These are phyloP conservation scores for Craterostigma plantagineum DNA, from an alignment of 257 asterid genomes.

Conservation along the genomic window DNA sequence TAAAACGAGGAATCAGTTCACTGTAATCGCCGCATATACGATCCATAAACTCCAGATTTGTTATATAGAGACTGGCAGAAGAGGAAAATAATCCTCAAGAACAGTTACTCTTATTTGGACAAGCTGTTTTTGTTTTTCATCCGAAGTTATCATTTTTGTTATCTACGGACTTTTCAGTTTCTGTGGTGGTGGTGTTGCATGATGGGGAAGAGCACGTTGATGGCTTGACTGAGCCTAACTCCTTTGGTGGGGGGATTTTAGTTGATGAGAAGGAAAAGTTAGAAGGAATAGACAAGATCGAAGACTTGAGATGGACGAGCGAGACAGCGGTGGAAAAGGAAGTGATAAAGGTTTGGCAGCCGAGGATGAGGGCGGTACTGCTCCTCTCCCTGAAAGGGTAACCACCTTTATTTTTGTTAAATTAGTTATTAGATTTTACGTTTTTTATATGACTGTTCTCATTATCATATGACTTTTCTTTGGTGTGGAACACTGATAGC, in stretches of 20 bases:
- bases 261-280: neutral
- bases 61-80: conserved; percentile 5
- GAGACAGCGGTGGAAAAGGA: conserved; percentile 28
- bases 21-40: too few relatives aligned
- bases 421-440: neutral
- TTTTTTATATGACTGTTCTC: neutral
- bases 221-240: neutral
- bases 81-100: too few relatives aligned
- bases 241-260: conserved; percentile 2
- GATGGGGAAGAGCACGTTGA: too few relatives aligned
- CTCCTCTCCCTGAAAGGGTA: conserved; percentile 77
- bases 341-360: conserved; percentile 44
- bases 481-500: too few relatives aligned
- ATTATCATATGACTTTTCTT: too few relatives aligned
- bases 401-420: too few relatives aligned
- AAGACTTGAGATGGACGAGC: conserved; percentile 15
- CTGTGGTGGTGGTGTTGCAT: too few relatives aligned
- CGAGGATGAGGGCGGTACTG: conserved; percentile 54
- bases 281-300: neutral
- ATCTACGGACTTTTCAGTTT: too few relatives aligned
- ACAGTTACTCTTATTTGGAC: too few relatives aligned
- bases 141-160: too few relatives aligned
- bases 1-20: too few relatives aligned
- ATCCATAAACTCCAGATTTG: neutral
- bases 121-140: too few relatives aligned